Base-by-base conservation (phyloP, 805 yeast genomes). In the Candida insectorum region DNA sequence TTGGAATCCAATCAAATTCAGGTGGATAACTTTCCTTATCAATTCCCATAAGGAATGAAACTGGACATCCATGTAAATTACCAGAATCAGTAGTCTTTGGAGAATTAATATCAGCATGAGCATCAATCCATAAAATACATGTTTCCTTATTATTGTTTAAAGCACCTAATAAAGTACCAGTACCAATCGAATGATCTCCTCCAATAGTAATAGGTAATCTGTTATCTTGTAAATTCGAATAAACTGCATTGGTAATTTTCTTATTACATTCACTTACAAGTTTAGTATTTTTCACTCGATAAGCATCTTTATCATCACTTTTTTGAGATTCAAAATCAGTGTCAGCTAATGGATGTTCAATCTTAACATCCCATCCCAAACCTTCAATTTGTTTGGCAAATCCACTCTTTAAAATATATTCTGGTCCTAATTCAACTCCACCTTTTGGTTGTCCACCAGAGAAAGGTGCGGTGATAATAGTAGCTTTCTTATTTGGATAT, bases 161-260 rank as follows among this genome's bases (percentile, higher is more conserved):
- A 20, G 89, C 85, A 2, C 94, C 97, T 19, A 86, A 71, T 22
- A 91, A 82, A 7, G 97, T 88, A 31, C 95, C 95, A 50, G 91
- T 87, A 32, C 95, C 97, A 45, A 91, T 83, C 6, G 96, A 87
- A 58, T 91, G 98, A 61, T 91, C 98, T 34, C 98, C 98, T 32
- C 98, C 98, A 33, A 91, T 58, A 2, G 96, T 87, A 34, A 91
- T 62, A 6, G 96, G 93, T 38, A 93, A 69, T 19, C 67, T 54
- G 14, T 66, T 63, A 12, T 54, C 43, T n/a, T 43, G 28, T 21
- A 81, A 71, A 2, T 79, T 75, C 6, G 59, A 50, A 34, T 61
- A 58, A 30, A 83, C 86, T 2, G 85, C 60, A 25, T 79, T 64
- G 56, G 77, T 80, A 37, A 93, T 76, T 40, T 60, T 59, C 51